Conservation (phyloP, 2,329 filamentous ascomycete species). For the Epichloe brachyelytri region DNA sequence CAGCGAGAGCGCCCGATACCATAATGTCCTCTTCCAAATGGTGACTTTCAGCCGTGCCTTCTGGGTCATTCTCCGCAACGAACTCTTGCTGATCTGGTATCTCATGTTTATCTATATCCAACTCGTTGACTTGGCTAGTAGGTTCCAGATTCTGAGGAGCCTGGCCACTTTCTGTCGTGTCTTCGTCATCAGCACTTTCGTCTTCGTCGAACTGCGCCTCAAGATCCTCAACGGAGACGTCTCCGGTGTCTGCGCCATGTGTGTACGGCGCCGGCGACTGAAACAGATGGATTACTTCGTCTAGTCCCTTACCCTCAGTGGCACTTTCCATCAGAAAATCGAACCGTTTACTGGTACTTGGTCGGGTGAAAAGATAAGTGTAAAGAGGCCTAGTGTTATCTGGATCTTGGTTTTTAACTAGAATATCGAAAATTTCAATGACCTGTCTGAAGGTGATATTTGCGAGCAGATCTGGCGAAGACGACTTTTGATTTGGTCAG, state of each 20-base stretch:
- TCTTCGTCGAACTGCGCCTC: slow-evolving; percentile 10
- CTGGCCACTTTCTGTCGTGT: slow-evolving; percentile 9
- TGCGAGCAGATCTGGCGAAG: slow-evolving; percentile 19
- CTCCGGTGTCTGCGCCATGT: not conserved
- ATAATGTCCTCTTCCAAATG: not conserved
- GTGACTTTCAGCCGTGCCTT: not conserved
- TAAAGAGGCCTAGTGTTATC: slow-evolving; percentile 26
- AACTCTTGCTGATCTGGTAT: not conserved
- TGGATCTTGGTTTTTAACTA: slow-evolving; percentile 31
- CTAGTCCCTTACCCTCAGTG: slow-evolving; percentile 26
- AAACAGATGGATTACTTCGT: slow-evolving; percentile 28
- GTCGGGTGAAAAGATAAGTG: slow-evolving; percentile 28
- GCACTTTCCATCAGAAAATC: slow-evolving; percentile 29
- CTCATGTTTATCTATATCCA: not conserved
- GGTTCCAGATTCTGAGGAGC: slow-evolving; percentile 8
- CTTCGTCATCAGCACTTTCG: slow-evolving; percentile 10
- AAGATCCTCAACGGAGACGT: not conserved
- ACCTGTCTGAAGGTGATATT: slow-evolving; percentile 27
- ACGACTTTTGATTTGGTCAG: slow-evolving; percentile 23
- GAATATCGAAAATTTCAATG: slow-evolving; percentile 28
- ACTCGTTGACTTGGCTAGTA: not conserved
- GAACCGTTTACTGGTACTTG: slow-evolving; percentile 25
- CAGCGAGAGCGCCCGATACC: slow-evolving; percentile 4
- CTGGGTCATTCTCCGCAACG: not conserved
- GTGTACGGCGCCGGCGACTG: slow-evolving; percentile 11